These are phyloP conservation scores for Cyphellophora attinorum DNA, from an alignment of 2,329 filamentous ascomycete species.

Conservation along the genomic window DNA sequence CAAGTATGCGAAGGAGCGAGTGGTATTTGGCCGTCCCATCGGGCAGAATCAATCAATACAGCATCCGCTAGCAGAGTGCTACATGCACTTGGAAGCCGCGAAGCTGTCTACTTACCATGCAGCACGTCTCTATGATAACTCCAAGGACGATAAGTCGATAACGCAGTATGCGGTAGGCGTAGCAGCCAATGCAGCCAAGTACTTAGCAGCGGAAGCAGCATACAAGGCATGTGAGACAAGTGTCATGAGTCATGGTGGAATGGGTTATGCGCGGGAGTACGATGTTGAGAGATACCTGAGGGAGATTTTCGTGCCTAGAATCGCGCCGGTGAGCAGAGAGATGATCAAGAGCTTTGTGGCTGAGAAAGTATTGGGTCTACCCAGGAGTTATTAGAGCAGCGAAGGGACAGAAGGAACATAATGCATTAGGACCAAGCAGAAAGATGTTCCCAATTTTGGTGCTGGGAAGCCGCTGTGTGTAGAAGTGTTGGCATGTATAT, in stretches of 20 bases:
- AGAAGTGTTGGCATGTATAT: too few relatives aligned
- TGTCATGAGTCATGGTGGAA: slow-evolving; percentile 47
- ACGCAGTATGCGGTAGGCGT: slow-evolving; percentile 51
- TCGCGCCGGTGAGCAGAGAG: slow-evolving; percentile 49
- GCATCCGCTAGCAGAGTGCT: slow-evolving; percentile 57
- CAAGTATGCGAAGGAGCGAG: slow-evolving; percentile 55
- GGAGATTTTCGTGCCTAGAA: slow-evolving; percentile 50
- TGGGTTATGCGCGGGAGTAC: slow-evolving; percentile 56
- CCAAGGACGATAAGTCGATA: slow-evolving; percentile 40
- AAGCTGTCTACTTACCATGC: slow-evolving; percentile 59
- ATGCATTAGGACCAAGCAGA: too few relatives aligned
- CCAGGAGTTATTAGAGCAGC: slow-evolving; percentile 35
- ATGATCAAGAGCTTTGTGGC: slow-evolving; percentile 38
- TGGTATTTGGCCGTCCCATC: slow-evolving; percentile 57
- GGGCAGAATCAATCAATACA: slow-evolving; percentile 58
- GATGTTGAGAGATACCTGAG: slow-evolving; percentile 53
- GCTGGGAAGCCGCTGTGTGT: too few relatives aligned
- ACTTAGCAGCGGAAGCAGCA: slow-evolving; percentile 47
- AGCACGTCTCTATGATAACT: slow-evolving; percentile 51
- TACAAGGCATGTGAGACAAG: slow-evolving; percentile 52
- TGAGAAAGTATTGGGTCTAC: slow-evolving; percentile 34
- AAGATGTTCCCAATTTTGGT: too few relatives aligned
- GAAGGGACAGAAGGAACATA: too few relatives aligned
- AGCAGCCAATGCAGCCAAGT: slow-evolving; percentile 62
- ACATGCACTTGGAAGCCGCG: slow-evolving; percentile 56